A percentile compares a stretch with the other conserved stretches of the same genome.
These are phyloP conservation scores for Phytophthora pseudosyringae DNA, from an alignment of 352 stramenopile genomes.

Conservation along the genomic window DNA sequence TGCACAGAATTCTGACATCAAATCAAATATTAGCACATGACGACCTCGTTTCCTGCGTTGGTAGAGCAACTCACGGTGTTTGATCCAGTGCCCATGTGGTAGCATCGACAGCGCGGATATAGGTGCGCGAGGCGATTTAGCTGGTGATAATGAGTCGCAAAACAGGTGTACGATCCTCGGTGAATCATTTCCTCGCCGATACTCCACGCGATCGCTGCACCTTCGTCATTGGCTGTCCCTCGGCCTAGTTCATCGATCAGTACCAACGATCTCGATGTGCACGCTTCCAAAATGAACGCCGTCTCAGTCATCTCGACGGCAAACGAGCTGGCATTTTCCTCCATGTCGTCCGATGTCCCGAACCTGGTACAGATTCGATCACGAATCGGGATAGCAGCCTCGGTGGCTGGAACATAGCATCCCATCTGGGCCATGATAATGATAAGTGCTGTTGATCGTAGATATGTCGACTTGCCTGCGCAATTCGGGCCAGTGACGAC, in stretches of 20 bases:
- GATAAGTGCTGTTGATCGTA: constrained; percentile 85
- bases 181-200: constrained; percentile 85
- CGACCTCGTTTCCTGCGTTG: background rate
- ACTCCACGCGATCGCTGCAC: constrained; percentile 89
- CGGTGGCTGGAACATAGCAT: constrained; percentile 87
- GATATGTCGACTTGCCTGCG: constrained; percentile 92
- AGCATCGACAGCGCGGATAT: constrained; percentile 73
- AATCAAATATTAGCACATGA: constrained; percentile 2
- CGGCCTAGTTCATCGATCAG: constrained; percentile 93
- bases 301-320: constrained; percentile 92
- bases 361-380: constrained; percentile 93
- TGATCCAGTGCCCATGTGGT: constrained; percentile 64
- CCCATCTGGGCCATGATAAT: constrained; percentile 93
- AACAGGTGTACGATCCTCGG: constrained; percentile 79
- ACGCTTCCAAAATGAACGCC: constrained; percentile 85
- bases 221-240: constrained; percentile 91
- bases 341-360: constrained; percentile 93
- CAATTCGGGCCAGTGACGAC: constrained; percentile 93
- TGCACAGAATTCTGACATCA: constrained; percentile 50
- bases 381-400: constrained; percentile 83
- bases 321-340: constrained; percentile 94
- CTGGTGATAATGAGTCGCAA: constrained; percentile 91
- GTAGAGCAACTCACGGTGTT: constrained; percentile 44
- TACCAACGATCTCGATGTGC: constrained; percentile 75
- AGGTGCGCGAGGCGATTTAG: constrained; percentile 68